Evolutionary conservation across 1,139 yeast genomes (phyloP), one percentile per base, ranked within the genome.

Genomic region (Debaryomyces fabryi): DNA sequence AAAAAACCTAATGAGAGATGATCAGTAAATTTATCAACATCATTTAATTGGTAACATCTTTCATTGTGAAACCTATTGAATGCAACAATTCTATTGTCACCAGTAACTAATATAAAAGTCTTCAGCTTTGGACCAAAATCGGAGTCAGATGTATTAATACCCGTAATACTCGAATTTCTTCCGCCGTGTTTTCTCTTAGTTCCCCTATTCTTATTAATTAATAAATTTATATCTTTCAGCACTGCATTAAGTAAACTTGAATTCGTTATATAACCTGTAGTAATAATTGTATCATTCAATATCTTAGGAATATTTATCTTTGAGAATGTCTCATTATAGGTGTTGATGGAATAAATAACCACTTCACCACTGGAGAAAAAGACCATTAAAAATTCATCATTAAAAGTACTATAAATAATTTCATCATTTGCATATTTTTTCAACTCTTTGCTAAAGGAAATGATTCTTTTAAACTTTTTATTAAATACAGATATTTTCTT

Each of bases 61-160:
- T 85, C 86, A 50, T 81, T 78, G 60, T 86, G 93, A 47, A 82
- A 76, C 52, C 82, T 74, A 49, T 78, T 78, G 62, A 86, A 86
- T 12, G 82, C 81, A 42, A 87, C 81, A 29, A 87, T 71, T 62
- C 90, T 78, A 57, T 87, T 87, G 62, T 86, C 91, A 53, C 90
- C 92, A 1, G 93, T 86, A 3, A 86, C 89, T 44, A 86, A 76
- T 34, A 88, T 73, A 55, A 86, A 85, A 0, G 83, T 72, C 42
- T 81, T 73, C 47, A 76, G 79, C 53, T 79, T 80, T 3, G 67
- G 60, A 0, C 65, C 68, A 30, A 62, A 49, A 4, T 58, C 58
- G 27, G 52, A 54, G 37, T 50, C 53, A 1, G 49, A 35, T 2
- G 58, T 46, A 5, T 52, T 34, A 3, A 57, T 41, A 8, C 42